phyloP scores from a whole-genome alignment of 805 yeast species.

The Yamadazyma philogaea region DNA sequence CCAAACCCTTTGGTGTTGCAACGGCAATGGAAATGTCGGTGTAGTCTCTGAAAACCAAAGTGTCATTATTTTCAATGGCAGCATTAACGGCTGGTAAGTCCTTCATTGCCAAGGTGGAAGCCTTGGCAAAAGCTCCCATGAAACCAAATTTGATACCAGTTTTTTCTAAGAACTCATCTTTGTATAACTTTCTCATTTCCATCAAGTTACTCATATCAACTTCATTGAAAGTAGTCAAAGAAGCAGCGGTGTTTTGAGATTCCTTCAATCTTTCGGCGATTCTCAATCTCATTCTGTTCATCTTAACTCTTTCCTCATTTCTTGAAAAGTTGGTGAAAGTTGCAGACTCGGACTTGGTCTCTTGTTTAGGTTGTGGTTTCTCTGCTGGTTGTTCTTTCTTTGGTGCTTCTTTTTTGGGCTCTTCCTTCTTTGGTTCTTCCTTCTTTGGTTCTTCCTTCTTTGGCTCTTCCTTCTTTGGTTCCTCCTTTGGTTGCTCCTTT shows the following conservation, averaged over 20 bases:
- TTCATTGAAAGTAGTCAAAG: constrained; percentile 96
- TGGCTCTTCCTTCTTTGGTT: constrained; percentile 15
- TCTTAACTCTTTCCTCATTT: constrained; percentile 86
- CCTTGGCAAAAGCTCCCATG: constrained; percentile 98
- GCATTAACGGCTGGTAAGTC: constrained; percentile 95
- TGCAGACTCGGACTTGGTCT: constrained; percentile 4
- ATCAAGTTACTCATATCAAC: constrained; percentile 91
- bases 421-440: constrained; percentile 18
- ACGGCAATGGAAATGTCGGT: constrained; percentile 95
- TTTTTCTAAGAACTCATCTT: constrained; percentile 92
- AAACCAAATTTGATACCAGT: constrained; percentile 95
- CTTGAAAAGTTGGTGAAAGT: constrained; percentile 60
- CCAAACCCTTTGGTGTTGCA: constrained; percentile 98
- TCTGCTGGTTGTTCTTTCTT: constrained; percentile 25
- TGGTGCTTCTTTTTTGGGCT: constrained; percentile 24
- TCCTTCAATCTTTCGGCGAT: constrained; percentile 99
- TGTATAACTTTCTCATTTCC: constrained; percentile 93
- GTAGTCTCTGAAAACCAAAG: constrained; percentile 94
- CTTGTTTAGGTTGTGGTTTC: constrained; percentile 21
- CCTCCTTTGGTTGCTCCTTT: constrained; percentile 20
- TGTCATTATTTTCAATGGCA: constrained; percentile 86
- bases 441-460: constrained; percentile 16
- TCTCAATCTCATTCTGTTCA: constrained; percentile 99
- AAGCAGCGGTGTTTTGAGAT: constrained; percentile 98
- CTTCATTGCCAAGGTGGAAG: constrained; percentile 87